These are phyloP conservation scores for Nymphaea colorata DNA, from an alignment of 164 flowering plant species.

Conservation along the genomic window DNA sequence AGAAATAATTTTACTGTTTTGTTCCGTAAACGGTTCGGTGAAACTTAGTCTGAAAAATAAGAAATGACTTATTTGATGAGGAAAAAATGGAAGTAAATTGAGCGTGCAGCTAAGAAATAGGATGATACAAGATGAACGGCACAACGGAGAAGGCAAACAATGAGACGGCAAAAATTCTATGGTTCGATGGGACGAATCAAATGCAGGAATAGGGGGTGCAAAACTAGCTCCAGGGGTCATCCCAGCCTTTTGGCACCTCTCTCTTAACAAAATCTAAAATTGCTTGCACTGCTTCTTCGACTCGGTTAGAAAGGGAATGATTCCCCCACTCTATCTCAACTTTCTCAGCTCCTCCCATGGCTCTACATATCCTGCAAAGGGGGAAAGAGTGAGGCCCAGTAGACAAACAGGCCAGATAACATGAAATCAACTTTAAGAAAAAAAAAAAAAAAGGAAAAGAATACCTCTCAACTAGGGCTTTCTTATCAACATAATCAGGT, in stretches of 20 bases:
- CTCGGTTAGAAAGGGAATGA: constrained; percentile 90
- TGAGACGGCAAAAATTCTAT: neutral
- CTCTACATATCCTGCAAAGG: constrained; percentile 68
- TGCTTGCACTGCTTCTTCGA: constrained; percentile 61
- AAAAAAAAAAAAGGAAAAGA: neutral
- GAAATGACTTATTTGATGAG: neutral
- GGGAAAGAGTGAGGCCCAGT: neutral
- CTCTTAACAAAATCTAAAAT: constrained; percentile 63
- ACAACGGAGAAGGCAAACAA: too few relatives aligned
- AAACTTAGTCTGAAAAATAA: neutral
- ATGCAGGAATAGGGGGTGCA: neutral
- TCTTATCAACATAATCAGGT: constrained; percentile 92
- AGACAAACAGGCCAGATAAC: neutral
- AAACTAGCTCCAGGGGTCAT: constrained; percentile 83
- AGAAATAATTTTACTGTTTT: too few relatives aligned
- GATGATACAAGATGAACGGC: neutral
- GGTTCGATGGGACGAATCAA: neutral
- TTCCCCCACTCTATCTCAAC: constrained; percentile 80
- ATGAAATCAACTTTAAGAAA: neutral
- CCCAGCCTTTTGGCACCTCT: constrained; percentile 94
- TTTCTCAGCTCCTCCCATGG: constrained; percentile 39
- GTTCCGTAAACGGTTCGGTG: too few relatives aligned
- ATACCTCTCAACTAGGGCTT: constrained; percentile 73
- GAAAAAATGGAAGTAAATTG: neutral
- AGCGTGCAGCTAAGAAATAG: neutral